Conservation (phyloP, 495 filamentous ascomycete species). For the Jackrogersella minutella region DNA sequence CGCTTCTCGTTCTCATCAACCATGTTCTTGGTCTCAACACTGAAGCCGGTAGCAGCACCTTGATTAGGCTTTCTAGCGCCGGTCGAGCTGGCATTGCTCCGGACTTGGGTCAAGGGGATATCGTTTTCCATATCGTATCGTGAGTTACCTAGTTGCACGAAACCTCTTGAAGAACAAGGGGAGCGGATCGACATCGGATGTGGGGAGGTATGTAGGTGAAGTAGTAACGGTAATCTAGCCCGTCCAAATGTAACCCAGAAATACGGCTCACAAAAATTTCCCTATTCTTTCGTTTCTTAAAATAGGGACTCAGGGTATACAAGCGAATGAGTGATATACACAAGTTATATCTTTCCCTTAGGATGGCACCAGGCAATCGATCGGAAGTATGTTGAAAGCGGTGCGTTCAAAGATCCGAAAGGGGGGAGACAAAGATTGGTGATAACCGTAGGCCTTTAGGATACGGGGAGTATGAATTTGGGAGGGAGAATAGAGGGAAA, state of each 20-base stretch:
- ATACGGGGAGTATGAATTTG: constrained; percentile 11
- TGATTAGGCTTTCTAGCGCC: constrained; percentile 58
- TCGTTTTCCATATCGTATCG: constrained; percentile 48
- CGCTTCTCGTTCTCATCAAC: constrained; percentile 53
- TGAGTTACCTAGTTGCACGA: constrained; percentile 38
- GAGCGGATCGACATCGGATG: constrained; percentile 41
- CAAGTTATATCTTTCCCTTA: constrained; percentile 18
- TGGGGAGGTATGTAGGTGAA: constrained; percentile 14
- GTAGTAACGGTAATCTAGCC: constrained; percentile 9
- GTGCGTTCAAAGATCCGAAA: constrained; percentile 12
- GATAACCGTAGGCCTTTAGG: constrained; percentile 25
- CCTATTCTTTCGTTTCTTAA: constrained; percentile 17
- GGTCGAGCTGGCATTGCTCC: constrained; percentile 57
- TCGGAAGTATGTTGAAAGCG: constrained; percentile 17
- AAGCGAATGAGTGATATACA: constrained; percentile 26
- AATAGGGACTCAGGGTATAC: constrained; percentile 15
- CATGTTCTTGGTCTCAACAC: constrained; percentile 38
- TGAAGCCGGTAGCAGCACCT: constrained; percentile 45
- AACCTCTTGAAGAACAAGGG: constrained; percentile 39
- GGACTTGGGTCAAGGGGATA: constrained; percentile 62
- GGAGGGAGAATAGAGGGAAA: constrained; percentile 9
- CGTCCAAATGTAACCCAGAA: constrained; percentile 16
- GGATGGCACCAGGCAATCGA: constrained; percentile 38
- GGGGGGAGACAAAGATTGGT: constrained; percentile 10
- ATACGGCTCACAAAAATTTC: constrained; percentile 9